A percentile compares a stretch with the other conserved stretches of the same genome.
phyloP scores from a whole-genome alignment of 2,329 filamentous ascomycete genomes.

The Fusarium sulawesiense region DNA sequence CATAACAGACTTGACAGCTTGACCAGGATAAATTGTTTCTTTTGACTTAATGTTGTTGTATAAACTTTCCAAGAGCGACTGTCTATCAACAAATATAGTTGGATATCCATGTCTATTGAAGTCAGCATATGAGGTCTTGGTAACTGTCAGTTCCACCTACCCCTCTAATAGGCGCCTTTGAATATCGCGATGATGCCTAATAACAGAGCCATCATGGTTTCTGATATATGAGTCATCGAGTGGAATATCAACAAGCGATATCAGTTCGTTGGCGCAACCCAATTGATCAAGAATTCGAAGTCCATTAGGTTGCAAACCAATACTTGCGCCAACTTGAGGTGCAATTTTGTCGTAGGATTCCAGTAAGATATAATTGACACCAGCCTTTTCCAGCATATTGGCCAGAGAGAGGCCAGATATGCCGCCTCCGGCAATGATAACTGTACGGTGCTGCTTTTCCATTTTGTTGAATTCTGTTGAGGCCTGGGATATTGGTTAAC shows the following conservation, averaged over 20 bases:
- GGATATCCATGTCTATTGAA: conserved; percentile 46
- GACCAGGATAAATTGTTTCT: conserved; percentile 22
- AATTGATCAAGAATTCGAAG: conserved; percentile 60
- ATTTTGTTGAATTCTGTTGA: not conserved
- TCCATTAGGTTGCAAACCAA: conserved; percentile 58
- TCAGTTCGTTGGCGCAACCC: not conserved
- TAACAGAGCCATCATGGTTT: not conserved
- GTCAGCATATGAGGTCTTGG: not conserved
- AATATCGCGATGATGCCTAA: rapidly evolving
- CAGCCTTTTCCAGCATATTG: conserved; percentile 17
- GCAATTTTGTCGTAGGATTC: conserved; percentile 57
- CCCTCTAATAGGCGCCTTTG: not conserved
- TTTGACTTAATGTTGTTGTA: conserved; percentile 51
- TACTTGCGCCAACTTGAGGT: conserved; percentile 60
- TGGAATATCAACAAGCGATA: not conserved
- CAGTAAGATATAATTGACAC: conserved; percentile 61
- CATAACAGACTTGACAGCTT: conserved; percentile 13
- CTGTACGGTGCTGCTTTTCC: not conserved
- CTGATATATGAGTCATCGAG: not conserved
- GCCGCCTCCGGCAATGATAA: conserved; percentile 24
- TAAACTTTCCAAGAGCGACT: conserved; percentile 49
- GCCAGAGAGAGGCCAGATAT: conserved; percentile 25
- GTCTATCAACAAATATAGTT: conserved; percentile 52
- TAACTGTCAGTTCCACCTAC: not conserved
- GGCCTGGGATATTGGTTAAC: not conserved